Percentiles rank a stretch among this genome's conserved stretches.
Evolutionary conservation across 208 protist species (phyloP).

Genomic region (Sergeia podlipaevii): DNA sequence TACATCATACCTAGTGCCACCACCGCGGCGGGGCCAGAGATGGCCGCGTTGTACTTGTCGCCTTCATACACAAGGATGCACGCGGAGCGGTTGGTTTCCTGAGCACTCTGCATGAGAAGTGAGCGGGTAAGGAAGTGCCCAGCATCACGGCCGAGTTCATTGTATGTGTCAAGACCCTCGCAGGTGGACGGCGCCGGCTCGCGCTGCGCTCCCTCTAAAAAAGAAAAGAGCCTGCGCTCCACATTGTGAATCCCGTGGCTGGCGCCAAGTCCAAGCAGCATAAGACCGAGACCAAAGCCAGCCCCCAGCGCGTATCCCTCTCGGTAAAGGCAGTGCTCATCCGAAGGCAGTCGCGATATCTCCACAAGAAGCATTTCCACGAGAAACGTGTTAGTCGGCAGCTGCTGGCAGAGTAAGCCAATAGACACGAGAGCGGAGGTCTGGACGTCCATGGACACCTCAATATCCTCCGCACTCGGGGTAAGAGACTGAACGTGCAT

Average conservation of each 20-base stretch:
- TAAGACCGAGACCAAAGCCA: slow-evolving; percentile 69
- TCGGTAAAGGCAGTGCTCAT: slow-evolving; percentile 80
- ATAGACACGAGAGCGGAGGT: slow-evolving; percentile 73
- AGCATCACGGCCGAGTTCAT: slow-evolving; percentile 43
- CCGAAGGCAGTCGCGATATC: slow-evolving; percentile 81
- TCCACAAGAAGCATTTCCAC: slow-evolving; percentile 79
- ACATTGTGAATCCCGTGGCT: slow-evolving; percentile 41
- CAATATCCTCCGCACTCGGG: slow-evolving; percentile 75
- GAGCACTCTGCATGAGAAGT: slow-evolving; percentile 38
- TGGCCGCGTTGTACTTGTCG: slow-evolving; percentile 65
- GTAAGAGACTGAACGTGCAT: slow-evolving; percentile 84
- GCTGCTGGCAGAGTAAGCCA: slow-evolving; percentile 64
- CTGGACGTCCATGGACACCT: slow-evolving; percentile 83
- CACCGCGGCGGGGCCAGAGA: slow-evolving; percentile 63
- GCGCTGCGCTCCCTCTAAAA: slow-evolving; percentile 66
- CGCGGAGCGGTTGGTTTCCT: slow-evolving; percentile 28
- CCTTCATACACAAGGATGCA: slow-evolving; percentile 80
- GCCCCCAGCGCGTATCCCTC: slow-evolving; percentile 77
- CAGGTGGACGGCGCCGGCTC: slow-evolving; percentile 38
- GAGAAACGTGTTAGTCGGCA: slow-evolving; percentile 60
- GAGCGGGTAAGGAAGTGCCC: slow-evolving; percentile 59
- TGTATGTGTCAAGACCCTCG: slow-evolving; percentile 48
- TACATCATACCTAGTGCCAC: slow-evolving; percentile 77
- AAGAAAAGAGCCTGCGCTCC: slow-evolving; percentile 58
- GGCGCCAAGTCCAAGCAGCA: slow-evolving; percentile 66